Percentiles rank a stretch among this genome's conserved stretches.
Conservation (phyloP, 2,329 filamentous ascomycete species). For the Magnaporthales sp. region DNA sequence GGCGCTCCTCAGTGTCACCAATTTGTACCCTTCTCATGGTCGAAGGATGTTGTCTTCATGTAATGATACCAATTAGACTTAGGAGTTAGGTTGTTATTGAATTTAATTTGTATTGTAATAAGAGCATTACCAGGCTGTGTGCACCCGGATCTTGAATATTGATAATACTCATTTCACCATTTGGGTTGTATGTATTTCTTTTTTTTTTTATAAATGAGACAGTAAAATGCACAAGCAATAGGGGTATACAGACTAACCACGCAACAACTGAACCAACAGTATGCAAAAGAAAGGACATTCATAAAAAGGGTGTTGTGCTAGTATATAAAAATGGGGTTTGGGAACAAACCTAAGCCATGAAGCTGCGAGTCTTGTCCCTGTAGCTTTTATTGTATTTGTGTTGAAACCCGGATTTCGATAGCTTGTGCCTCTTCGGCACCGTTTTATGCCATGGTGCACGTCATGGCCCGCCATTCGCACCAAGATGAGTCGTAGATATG, state of each 20-base stretch:
- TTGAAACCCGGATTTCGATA: background rate
- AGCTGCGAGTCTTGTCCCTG: background rate
- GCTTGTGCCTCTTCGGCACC: background rate
- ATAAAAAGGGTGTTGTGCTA: background rate
- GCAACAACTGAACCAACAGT: background rate
- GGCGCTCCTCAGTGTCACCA: background rate
- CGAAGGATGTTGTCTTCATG: background rate
- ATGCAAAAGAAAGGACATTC: background rate
- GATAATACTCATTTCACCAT: background rate
- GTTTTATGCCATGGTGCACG: too few species aligned
- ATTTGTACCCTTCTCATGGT: background rate
- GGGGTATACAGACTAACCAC: background rate
- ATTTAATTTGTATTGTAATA: background rate
- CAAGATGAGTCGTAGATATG: too few species aligned
- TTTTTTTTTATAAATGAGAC: background rate
- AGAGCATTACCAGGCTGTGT: background rate
- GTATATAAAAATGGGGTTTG: background rate
- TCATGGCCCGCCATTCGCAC: too few species aligned
- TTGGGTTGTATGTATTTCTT: background rate
- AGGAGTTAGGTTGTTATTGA: background rate
- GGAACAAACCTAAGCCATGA: background rate
- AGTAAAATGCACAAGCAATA: background rate
- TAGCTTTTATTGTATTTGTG: background rate
- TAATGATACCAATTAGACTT: background rate
- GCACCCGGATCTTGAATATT: background rate